Evolutionary conservation across 2,329 filamentous ascomycete species (phyloP).

Genomic region (Xylaria sp.): DNA sequence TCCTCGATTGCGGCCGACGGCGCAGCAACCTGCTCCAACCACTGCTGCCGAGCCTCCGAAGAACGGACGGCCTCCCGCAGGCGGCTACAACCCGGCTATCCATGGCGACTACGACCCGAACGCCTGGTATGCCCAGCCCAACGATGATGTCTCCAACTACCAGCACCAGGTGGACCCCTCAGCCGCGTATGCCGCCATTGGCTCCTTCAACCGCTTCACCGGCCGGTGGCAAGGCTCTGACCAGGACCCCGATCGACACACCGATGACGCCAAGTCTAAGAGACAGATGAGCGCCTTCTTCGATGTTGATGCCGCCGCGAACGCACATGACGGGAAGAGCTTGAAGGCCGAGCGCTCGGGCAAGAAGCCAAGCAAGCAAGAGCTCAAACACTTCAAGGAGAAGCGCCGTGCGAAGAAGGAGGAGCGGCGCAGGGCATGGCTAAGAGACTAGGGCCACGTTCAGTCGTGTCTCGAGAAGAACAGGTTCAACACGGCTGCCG

Average conservation of each 20-base stretch:
- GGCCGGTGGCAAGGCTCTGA: constrained; percentile 75
- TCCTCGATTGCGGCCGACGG: constrained; percentile 63
- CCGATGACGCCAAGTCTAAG: constrained; percentile 82
- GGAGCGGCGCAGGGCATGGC: constrained; percentile 90
- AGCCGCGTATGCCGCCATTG: constrained; percentile 65
- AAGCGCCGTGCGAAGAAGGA: constrained; percentile 89
- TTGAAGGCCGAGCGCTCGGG: constrained; percentile 86
- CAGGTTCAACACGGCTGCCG: constrained; percentile 10
- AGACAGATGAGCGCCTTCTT: constrained; percentile 95
- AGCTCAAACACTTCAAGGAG: constrained; percentile 89
- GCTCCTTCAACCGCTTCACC: constrained; percentile 88
- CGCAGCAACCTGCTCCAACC: constrained; percentile 31
- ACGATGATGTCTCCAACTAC: constrained; percentile 40
- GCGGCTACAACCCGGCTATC: constrained; percentile 93
- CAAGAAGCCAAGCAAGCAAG: constrained; percentile 81
- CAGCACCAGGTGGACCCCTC: constrained; percentile 39
- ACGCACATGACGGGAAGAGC: constrained; percentile 85
- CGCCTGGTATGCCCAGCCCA: constrained; percentile 82
- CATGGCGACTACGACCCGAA: constrained; percentile 96
- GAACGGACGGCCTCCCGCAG: constrained; percentile 51
- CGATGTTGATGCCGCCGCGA: constrained; percentile 92
- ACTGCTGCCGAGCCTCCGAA: constrained; percentile 35
- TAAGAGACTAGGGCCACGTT: constrained; percentile 68
- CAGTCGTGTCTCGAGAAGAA: constrained; percentile 3
- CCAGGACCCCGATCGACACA: constrained; percentile 73